phyloP scores from a whole-genome alignment of 225 moss, liverwort and hornwort genomes.

The Rhytidiadelphus loreus region DNA sequence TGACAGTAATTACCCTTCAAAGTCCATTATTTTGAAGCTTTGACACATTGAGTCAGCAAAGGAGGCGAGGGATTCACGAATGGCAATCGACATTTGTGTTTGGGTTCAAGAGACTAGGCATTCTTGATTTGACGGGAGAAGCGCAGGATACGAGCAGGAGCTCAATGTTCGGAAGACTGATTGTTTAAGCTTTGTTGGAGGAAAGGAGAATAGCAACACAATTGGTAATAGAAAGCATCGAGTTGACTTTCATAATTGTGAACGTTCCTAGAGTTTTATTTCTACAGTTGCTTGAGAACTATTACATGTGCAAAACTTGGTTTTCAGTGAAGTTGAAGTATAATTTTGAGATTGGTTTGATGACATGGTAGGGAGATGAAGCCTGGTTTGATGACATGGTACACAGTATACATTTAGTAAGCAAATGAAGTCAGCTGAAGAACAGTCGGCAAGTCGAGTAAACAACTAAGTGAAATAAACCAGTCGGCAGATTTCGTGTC shows the following conservation, averaged over 20 bases:
- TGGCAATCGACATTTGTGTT: not conserved
- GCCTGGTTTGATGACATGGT: too few species aligned
- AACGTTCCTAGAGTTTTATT: too few species aligned
- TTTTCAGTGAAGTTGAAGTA: not conserved
- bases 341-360: not conserved
- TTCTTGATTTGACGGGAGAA: not conserved
- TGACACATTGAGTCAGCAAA: not conserved
- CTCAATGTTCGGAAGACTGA: not conserved
- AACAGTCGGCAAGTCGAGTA: too few species aligned
- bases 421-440: too few species aligned
- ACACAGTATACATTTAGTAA: too few species aligned
- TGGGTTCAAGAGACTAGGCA: not conserved
- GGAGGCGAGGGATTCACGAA: not conserved
- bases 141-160: not conserved
- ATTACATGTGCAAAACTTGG: not conserved
- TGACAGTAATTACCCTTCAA: not conserved
- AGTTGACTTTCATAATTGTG: not conserved
- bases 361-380: too few species aligned
- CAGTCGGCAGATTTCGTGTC: too few species aligned
- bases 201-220: not conserved
- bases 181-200: not conserved
- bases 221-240: too few species aligned
- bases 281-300: not conserved
- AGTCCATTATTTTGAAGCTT: not conserved
- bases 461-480: not conserved